Evolutionary conservation across 2,329 filamentous ascomycete genomes (phyloP).

Genomic region (Chrysoporthe puriensis): DNA sequence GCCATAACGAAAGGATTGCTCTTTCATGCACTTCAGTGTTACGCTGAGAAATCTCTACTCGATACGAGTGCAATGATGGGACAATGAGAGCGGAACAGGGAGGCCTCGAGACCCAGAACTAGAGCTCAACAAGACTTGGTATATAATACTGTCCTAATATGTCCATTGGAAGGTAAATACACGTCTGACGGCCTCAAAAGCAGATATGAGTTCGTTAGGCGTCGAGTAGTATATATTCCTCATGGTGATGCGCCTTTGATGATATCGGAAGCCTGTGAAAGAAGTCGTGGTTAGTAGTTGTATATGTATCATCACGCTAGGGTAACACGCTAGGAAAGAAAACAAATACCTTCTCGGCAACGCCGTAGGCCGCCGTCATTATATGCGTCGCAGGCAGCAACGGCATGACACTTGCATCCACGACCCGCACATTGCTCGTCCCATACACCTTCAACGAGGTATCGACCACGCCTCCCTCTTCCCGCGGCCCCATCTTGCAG

Average conservation of each 20-base stretch:
- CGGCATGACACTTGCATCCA: slow-evolving; percentile 51
- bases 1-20: no score
- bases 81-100: not conserved
- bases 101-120: not conserved
- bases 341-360: slow-evolving; percentile 35
- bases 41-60: no score
- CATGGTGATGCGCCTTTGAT: slow-evolving; percentile 1
- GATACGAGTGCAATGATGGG: not conserved
- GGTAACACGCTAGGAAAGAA: not conserved
- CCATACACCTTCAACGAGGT: slow-evolving; percentile 48
- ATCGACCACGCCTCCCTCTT: slow-evolving; percentile 50
- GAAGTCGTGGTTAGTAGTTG: not conserved
- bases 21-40: no score
- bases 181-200: not conserved
- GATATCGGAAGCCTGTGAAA: slow-evolving; percentile 1
- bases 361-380: slow-evolving; percentile 35
- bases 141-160: not conserved
- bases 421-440: slow-evolving; percentile 46
- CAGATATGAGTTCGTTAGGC: not conserved
- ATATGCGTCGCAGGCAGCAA: slow-evolving; percentile 36
- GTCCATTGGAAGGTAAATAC: not conserved
- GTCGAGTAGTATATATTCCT: not conserved
- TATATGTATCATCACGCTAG: not conserved
- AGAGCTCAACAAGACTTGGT: not conserved
- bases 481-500: slow-evolving; percentile 48